Conservation (phyloP, 2,329 filamentous ascomycete genomes). For the Sclerotinia glacialis region DNA sequence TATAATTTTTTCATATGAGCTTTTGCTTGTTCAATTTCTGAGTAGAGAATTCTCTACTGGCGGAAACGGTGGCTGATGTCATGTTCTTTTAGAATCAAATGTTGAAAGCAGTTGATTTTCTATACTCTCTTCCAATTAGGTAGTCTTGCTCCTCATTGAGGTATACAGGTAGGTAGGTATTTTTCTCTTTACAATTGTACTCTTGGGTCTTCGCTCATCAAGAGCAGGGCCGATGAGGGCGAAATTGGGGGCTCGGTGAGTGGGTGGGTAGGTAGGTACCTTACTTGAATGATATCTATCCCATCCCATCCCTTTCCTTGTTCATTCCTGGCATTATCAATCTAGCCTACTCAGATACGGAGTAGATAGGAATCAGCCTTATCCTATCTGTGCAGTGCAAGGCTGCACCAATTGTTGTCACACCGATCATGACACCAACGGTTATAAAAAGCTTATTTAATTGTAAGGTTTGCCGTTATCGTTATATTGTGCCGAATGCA, state of each 20-base stretch:
- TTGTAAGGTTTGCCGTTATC: not conserved
- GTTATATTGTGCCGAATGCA: not conserved
- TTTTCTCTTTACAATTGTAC: too few species aligned
- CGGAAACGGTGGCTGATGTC: not conserved
- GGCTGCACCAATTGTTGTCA: not conserved
- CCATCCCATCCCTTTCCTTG: too few species aligned
- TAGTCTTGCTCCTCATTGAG: too few species aligned
- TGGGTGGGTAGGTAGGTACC: not conserved
- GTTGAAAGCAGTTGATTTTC: not conserved
- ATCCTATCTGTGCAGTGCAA: not conserved
- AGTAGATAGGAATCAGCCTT: not conserved
- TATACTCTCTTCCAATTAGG: not conserved
- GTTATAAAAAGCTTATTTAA: constrained; percentile 2
- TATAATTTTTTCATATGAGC: not conserved
- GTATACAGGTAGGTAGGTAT: too few species aligned
- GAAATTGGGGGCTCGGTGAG: not conserved
- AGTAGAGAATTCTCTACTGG: not conserved
- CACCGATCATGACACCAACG: too few species aligned
- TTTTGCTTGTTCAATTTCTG: not conserved
- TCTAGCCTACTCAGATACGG: not conserved
- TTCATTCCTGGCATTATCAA: too few species aligned
- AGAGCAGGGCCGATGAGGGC: not conserved
- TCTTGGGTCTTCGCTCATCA: too few species aligned
- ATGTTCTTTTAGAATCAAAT: not conserved
- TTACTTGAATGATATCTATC: not conserved